These are phyloP conservation scores for Myxozyma udenii DNA, from an alignment of 805 yeast genomes.

Conservation along the genomic window DNA sequence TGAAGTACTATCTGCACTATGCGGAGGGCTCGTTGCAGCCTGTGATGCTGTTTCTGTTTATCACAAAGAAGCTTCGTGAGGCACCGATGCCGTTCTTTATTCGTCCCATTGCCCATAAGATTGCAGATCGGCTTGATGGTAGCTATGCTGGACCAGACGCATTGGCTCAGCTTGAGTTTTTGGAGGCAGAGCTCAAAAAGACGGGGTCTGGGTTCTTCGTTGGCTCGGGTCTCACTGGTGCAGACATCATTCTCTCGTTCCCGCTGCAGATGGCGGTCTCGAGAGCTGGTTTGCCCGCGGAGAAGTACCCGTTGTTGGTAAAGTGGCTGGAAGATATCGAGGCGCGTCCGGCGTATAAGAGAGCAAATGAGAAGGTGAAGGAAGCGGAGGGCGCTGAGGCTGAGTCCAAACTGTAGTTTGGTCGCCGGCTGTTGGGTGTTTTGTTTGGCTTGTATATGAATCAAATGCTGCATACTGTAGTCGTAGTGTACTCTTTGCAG, in stretches of 20 bases:
- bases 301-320: constrained; percentile 34
- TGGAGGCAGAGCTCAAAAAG: constrained; percentile 44
- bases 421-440: too few species aligned
- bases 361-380: constrained; percentile 22
- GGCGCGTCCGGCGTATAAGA: constrained; percentile 33
- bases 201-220: constrained; percentile 54
- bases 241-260: constrained; percentile 57
- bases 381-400: too few species aligned
- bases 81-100: constrained; percentile 45
- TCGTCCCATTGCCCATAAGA: constrained; percentile 44
- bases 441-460: too few species aligned
- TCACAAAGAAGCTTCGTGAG: not conserved
- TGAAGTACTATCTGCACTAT: constrained; percentile 54
- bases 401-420: too few species aligned
- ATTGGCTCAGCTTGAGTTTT: constrained; percentile 40
- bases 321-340: constrained; percentile 33
- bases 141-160: constrained; percentile 52
- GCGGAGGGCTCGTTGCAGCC: constrained; percentile 64
- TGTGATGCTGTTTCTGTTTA: constrained; percentile 41
- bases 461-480: too few species aligned
- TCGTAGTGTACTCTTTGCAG: too few species aligned
- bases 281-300: constrained; percentile 11
- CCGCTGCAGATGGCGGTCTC: constrained; percentile 38
- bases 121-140: constrained; percentile 48
- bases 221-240: constrained; percentile 57